Percentiles rank a stretch among this genome's conserved stretches.
phyloP scores from a whole-genome alignment of 768 basidiomycete genomes.

The Albatrellus ellisii region DNA sequence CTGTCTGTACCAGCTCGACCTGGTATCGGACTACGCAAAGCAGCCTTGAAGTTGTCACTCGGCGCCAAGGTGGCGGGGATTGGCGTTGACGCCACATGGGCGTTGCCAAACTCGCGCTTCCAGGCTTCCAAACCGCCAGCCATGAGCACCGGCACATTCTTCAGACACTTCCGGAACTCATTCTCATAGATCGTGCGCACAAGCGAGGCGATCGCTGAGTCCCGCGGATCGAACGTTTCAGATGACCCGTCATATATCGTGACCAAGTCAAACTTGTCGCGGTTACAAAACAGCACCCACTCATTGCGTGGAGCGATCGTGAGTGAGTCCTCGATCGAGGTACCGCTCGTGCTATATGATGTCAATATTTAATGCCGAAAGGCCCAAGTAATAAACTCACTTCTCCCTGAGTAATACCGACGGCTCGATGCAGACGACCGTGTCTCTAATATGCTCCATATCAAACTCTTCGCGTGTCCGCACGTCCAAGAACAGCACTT shows the following conservation, averaged over 20 bases:
- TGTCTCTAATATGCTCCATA: constrained; percentile 53
- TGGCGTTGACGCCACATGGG: constrained; percentile 17
- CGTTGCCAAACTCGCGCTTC: constrained; percentile 43
- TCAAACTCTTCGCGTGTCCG: constrained; percentile 72
- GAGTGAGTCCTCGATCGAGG: constrained; percentile 62
- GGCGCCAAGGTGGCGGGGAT: not conserved
- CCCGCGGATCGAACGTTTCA: constrained; percentile 31
- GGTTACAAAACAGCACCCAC: constrained; percentile 61
- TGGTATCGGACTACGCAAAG: constrained; percentile 7
- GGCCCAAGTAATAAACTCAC: constrained; percentile 29
- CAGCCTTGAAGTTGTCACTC: constrained; percentile 2
- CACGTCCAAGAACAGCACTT: constrained; percentile 72
- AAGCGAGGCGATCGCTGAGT: constrained; percentile 44
- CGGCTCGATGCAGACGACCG: constrained; percentile 80
- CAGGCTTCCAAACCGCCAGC: constrained; percentile 79
- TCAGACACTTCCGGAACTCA: constrained; percentile 59
- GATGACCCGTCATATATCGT: constrained; percentile 71
- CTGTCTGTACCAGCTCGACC: constrained; percentile 10
- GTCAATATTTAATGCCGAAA: not conserved
- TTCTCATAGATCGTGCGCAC: constrained; percentile 59
- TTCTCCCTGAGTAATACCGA: constrained; percentile 52
- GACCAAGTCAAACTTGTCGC: constrained; percentile 81
- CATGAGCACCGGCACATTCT: constrained; percentile 69
- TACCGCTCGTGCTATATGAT: constrained; percentile 42
- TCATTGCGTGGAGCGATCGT: constrained; percentile 59